Evolutionary conservation across 108 stramenopile species (phyloP).

Genomic region (Fistulifera pelliculosa): DNA sequence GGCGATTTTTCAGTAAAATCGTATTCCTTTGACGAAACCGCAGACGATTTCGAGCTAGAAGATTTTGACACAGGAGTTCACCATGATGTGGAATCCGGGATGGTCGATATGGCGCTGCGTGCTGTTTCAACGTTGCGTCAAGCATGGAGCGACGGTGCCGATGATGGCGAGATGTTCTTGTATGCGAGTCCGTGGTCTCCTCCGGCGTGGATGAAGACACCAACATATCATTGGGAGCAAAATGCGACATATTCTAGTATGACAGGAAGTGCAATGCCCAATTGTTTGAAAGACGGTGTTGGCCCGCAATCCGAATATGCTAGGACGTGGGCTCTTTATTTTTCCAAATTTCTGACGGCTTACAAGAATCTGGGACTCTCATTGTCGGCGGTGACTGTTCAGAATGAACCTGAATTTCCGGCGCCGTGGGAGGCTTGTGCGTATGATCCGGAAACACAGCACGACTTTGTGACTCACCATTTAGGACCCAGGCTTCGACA

Average conservation of each 20-base stretch:
- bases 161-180: conserved; percentile 49
- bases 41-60: conserved; percentile 79
- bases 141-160: conserved; percentile 25
- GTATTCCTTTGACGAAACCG: conserved; percentile 81
- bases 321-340: conserved; percentile 72
- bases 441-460: conserved; percentile 56
- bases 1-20: conserved; percentile 79
- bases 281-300: conserved; percentile 72
- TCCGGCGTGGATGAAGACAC: conserved; percentile 93
- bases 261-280: conserved; percentile 57
- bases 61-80: conserved; percentile 68
- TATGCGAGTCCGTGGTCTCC: conserved; percentile 91
- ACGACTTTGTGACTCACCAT: conserved; percentile 81
- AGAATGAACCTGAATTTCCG: conserved; percentile 94
- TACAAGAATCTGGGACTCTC: conserved; percentile 54
- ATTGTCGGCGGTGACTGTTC: conserved; percentile 71
- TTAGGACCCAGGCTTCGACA: conserved; percentile 68
- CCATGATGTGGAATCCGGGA: conserved; percentile 73
- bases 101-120: conserved; percentile 72
- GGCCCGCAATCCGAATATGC: conserved; percentile 61
- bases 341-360: conserved; percentile 72
- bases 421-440: conserved; percentile 97
- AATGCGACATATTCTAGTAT: conserved; percentile 38
- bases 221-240: conserved; percentile 29
- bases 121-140: conserved; percentile 29